Conservation (phyloP, 768 basidiomycete species). For the Lentinula boryana region DNA sequence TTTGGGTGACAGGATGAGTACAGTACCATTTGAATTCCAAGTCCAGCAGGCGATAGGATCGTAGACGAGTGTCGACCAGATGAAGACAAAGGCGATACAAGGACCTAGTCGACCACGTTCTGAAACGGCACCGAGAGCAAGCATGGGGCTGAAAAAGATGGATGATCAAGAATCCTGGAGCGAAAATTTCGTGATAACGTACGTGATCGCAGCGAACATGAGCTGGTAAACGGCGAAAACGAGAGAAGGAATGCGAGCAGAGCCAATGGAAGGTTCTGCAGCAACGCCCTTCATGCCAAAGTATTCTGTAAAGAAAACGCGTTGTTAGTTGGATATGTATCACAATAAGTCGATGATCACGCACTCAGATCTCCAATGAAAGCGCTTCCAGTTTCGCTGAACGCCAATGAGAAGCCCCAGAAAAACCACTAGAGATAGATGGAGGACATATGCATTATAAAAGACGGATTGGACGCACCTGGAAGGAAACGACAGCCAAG, state of each 20-base stretch:
- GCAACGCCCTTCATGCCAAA: conserved; percentile 81
- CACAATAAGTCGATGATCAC: conserved; percentile 17
- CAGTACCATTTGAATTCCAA: conserved; percentile 74
- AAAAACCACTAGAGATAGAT: conserved; percentile 73
- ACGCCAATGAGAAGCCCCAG: conserved; percentile 93
- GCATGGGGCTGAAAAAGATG: conserved; percentile 52
- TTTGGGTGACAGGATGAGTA: conserved; percentile 23
- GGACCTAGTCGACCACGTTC: conserved; percentile 87
- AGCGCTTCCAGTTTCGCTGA: conserved; percentile 65
- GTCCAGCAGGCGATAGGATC: conserved; percentile 96
- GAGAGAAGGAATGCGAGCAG: conserved; percentile 62
- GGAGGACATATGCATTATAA: conserved; percentile 2
- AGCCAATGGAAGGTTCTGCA: conserved; percentile 68
- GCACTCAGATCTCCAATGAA: conserved; percentile 84
- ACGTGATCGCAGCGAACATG: conserved; percentile 91
- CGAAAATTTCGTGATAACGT: conserved; percentile 19
- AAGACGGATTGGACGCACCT: conserved; percentile 34
- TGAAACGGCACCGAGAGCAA: conserved; percentile 89
- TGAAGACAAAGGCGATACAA: conserved; percentile 81
- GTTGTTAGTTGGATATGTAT: background rate
- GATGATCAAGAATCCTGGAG: conserved; percentile 13
- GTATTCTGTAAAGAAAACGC: conserved; percentile 43
- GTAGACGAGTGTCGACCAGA: conserved; percentile 87
- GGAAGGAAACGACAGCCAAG: conserved; percentile 77
- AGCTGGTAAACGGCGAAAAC: conserved; percentile 82